Conservation (phyloP, 768 basidiomycete genomes). For the Tricholoma matsutake region DNA sequence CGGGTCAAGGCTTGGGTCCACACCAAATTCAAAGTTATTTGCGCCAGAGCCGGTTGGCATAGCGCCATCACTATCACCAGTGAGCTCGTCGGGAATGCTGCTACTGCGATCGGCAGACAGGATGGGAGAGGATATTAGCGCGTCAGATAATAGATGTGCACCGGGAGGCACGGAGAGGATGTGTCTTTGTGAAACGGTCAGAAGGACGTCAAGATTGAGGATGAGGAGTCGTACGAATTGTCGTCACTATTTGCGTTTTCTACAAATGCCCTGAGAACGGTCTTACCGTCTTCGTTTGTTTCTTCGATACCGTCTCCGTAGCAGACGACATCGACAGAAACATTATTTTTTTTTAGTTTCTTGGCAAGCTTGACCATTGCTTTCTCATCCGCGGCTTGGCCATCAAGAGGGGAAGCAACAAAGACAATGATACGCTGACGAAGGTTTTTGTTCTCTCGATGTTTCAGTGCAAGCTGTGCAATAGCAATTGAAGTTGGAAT, state of each 20-base stretch:
- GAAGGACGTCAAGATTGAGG: not conserved
- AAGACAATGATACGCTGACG: constrained; percentile 95
- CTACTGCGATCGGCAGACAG: constrained; percentile 71
- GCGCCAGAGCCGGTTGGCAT: constrained; percentile 44
- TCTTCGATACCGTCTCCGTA: constrained; percentile 90
- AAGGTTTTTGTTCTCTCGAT: constrained; percentile 97
- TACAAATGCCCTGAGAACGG: constrained; percentile 74
- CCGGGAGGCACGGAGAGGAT: constrained; percentile 78
- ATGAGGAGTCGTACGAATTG: constrained; percentile 66
- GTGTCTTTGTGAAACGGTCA: constrained; percentile 51
- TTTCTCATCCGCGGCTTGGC: constrained; percentile 68
- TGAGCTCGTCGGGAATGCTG: constrained; percentile 65
- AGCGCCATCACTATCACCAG: constrained; percentile 43
- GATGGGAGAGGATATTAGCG: constrained; percentile 76
- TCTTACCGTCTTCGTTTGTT: constrained; percentile 53
- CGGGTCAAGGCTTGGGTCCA: constrained; percentile 94
- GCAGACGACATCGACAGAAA: constrained; percentile 86
- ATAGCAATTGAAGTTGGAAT: constrained; percentile 89
- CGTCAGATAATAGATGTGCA: constrained; percentile 77
- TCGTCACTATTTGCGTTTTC: constrained; percentile 79
- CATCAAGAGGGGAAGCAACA: constrained; percentile 83
- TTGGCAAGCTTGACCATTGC: constrained; percentile 87
- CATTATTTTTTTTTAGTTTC: constrained; percentile 99
- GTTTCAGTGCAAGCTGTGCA: constrained; percentile 95
- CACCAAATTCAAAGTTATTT: constrained; percentile 78